Evolutionary conservation across 345 rosid genomes (phyloP), one percentile per base, ranked within the genome.

Genomic region (Rhodomyrtus tomentosa): DNA sequence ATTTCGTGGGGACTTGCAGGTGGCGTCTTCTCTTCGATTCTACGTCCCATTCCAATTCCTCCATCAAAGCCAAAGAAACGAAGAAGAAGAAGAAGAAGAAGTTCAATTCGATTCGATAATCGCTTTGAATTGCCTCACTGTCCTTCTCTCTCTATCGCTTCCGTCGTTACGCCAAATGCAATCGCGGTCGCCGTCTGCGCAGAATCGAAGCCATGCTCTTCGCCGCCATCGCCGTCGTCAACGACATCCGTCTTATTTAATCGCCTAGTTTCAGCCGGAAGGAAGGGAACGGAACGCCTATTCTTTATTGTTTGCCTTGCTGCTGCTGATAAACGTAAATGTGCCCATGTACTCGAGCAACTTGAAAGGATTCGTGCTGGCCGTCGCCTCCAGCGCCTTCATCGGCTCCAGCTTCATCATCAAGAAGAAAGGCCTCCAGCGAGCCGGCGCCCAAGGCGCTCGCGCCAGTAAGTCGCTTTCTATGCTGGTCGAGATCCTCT

Each of bases 371-470:
- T 89, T 95, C 83, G 84, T 93, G 48, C 89, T 95, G 85, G 98
- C 96, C 10, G 87, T 95, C 40, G 92, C 87, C 59, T 95, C 98
- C 55, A 92, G 96, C 88, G 91, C 92, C 91, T 95, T 95, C 83
- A 95, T 95, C 22, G 96, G 98, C 83, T 88, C 98, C 86, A 95
- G 96, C 89, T 95, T 95, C 87, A 95, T 95, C 85, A 89, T 95
- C 93, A 95, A 95, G 93, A 95, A 95, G 88, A 95, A 92, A 84
- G 98, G 98, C 24, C 94, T 95, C 73, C 87, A 88, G 58, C 89
- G 87, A 79, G 98, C 96, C 83, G 92, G 92, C 40, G 91, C 79
- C 88, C 89, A 86, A 58, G 98, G 96, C 56, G 84, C 92, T 84
- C 92, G 94, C n/a, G 98, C 98, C 51, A 84, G 96, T 94, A 86